Base-by-base conservation (phyloP, 148 eudicot species). In the Arbutus unedo region DNA sequence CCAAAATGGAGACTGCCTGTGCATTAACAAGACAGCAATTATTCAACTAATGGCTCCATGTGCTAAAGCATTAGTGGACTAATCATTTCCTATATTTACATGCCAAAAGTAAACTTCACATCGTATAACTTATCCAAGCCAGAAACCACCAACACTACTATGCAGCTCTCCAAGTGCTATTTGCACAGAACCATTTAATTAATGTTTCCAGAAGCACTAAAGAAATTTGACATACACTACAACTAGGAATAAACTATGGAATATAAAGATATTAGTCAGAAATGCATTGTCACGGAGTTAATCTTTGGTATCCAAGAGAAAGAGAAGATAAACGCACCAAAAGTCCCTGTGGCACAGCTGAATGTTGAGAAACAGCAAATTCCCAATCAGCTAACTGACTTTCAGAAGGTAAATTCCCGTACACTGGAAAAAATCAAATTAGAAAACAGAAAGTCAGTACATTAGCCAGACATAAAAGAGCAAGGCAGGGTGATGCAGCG, bases 261-360 rank as follows among this genome's bases (percentile, higher is more conserved):
- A 7, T 25, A 53, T 31, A n/a, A n/a, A n/a, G n/a, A n/a, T n/a
- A n/a, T n/a, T n/a, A 79, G 71, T 13, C 10, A 7, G 72, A 45
- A 43, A 54, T 38, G 48, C 64, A 77, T 76, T 54, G 5, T 55
- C 44, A 14, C 5, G 9, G 14, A n/a, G 64, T 18, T 54, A 15
- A 31, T 71, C 6, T 10, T 71, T 10, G 78, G 38, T 56, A 9
- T 41, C 49, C 1, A 70, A 43, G 68, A 10, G 23, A 56, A 41
- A 43, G 64, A 31, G 38, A 71, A 77, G 64, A 79, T 3, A 75
- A 80, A 72, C 93, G 8, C 79, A 96, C 99, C 96, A 96, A 85
- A 82, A 94, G 77, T 84, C 98, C 99, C 83, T 94, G 97, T 68
- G 98, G 99, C 80, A 96, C 98, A 80, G 99, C 98, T 82, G 99